Evolutionary conservation across 495 filamentous ascomycete genomes (phyloP).

Genomic region (Aspergillus bridgeri): DNA sequence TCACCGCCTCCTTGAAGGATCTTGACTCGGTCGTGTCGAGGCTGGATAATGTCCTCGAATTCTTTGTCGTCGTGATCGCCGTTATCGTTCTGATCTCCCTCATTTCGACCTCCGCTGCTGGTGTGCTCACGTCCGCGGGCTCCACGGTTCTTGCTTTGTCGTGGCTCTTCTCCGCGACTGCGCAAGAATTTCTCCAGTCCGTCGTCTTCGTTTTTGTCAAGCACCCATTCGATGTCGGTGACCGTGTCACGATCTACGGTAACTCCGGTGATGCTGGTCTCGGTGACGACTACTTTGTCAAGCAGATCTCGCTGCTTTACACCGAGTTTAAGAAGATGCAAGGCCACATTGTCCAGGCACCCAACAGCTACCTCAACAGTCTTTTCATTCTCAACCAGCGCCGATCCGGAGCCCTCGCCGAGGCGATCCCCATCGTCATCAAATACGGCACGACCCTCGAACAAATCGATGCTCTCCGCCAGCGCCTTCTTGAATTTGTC

Average conservation of each 20-base stretch:
- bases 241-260: constrained; percentile 87
- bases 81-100: constrained; percentile 83
- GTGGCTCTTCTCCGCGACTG: constrained; percentile 89
- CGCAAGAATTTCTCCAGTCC: constrained; percentile 89
- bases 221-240: constrained; percentile 95
- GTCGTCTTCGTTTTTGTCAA: constrained; percentile 97
- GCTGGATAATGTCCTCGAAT: constrained; percentile 81
- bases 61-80: constrained; percentile 75
- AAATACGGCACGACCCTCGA: constrained; percentile 87
- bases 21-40: constrained; percentile 93
- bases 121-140: constrained; percentile 82
- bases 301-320: constrained; percentile 90
- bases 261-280: constrained; percentile 73
- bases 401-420: constrained; percentile 81
- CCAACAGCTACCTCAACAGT: constrained; percentile 88
- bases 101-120: constrained; percentile 83
- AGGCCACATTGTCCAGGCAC: constrained; percentile 91
- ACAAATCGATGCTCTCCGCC: constrained; percentile 80
- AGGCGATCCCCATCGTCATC: constrained; percentile 78
- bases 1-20: constrained; percentile 91
- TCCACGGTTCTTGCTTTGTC: constrained; percentile 80
- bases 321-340: constrained; percentile 99
- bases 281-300: constrained; percentile 94
- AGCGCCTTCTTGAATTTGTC: constrained; percentile 83
- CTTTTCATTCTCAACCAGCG: constrained; percentile 95